These are phyloP conservation scores for Talaromyces stipitatus DNA, from an alignment of 495 filamentous ascomycete species.

Conservation along the genomic window DNA sequence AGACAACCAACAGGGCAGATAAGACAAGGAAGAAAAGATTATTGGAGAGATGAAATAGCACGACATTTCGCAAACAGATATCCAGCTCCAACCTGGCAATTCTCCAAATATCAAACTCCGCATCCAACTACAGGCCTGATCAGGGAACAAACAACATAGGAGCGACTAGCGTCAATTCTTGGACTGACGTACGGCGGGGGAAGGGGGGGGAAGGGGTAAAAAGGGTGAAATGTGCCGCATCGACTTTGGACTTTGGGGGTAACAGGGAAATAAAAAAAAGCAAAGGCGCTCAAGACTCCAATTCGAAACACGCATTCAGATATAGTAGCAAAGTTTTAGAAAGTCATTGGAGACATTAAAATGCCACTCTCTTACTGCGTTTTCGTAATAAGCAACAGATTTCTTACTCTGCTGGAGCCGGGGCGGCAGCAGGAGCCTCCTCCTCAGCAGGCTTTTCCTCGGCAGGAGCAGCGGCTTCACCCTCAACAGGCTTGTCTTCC, in stretches of 20 bases:
- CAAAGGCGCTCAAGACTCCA: conserved; percentile 1
- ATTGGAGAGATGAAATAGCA: not conserved
- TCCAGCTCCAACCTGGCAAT: conserved; percentile 17
- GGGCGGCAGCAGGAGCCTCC: conserved; percentile 34
- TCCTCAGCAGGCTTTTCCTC: conserved; percentile 39
- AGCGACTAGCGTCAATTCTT: not conserved
- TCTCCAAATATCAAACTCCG: conserved; percentile 47
- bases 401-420: conserved; percentile 3
- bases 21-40: conserved; percentile 1
- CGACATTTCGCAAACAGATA: conserved; percentile 2
- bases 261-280: not conserved
- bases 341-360: not conserved
- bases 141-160: conserved; percentile 2
- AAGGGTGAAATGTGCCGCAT: not conserved
- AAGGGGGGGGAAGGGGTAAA: not conserved
- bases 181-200: not conserved
- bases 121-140: conserved; percentile 11
- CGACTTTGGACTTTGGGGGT: not conserved
- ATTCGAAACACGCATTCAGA: not conserved
- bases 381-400: not conserved
- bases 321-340: not conserved
- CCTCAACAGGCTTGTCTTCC: conserved; percentile 58
- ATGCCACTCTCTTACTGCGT: not conserved
- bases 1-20: not conserved
- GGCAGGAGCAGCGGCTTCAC: conserved; percentile 42